phyloP scores from a whole-genome alignment of 2,329 filamentous ascomycete genomes.

The Penicillium aurantiogriseum region DNA sequence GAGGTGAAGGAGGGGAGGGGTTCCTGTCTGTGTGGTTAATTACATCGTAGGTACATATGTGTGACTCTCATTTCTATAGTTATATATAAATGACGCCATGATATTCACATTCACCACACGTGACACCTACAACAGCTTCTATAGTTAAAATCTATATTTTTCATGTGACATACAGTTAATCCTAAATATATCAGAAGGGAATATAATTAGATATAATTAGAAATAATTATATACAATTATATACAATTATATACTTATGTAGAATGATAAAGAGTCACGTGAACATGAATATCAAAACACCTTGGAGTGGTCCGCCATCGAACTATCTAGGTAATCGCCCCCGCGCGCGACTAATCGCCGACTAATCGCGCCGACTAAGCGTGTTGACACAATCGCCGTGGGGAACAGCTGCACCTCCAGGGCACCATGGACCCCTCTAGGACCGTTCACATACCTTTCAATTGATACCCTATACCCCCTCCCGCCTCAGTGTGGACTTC shows the following conservation, averaged over 20 bases:
- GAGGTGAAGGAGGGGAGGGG: no score
- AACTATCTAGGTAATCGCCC: not conserved
- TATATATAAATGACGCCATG: conserved; percentile 8
- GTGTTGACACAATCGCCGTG: not conserved
- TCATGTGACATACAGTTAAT: not conserved
- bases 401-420: not conserved
- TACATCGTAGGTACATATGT: not conserved
- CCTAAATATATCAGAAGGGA: not conserved
- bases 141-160: not conserved
- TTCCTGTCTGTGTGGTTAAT: not conserved
- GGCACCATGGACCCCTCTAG: conserved; percentile 1
- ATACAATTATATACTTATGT: not conserved
- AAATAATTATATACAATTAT: no score
- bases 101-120: not conserved
- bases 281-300: not conserved
- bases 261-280: not conserved
- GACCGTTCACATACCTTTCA: not conserved
- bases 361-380: not conserved
- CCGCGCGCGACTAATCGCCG: not conserved
- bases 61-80: not conserved
- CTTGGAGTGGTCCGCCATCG: no score
- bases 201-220: no score
- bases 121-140: not conserved
- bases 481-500: not conserved
- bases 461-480: not conserved